Conservation (phyloP, 768 basidiomycete genomes). For the Coprinopsis cinerea region DNA sequence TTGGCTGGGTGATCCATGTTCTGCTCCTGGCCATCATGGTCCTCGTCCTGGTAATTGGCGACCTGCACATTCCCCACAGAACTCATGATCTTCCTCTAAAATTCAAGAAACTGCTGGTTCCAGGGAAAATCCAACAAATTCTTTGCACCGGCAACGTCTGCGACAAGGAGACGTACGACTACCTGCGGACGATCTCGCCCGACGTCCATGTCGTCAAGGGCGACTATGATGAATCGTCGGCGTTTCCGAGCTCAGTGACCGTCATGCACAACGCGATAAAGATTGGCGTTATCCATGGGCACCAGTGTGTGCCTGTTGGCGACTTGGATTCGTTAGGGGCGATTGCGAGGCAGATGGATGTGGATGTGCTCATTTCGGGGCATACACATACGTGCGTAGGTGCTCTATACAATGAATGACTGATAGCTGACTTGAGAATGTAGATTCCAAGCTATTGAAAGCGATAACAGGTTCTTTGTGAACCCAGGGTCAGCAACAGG, state of each 20-base stretch:
- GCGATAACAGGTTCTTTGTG: slow-evolving; percentile 88
- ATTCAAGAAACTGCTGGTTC: slow-evolving; percentile 94
- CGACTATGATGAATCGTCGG: slow-evolving; percentile 86
- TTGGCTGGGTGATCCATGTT: too few relatives aligned
- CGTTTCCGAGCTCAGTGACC: slow-evolving; percentile 73
- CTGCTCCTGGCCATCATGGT: slow-evolving; percentile 74
- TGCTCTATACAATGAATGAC: not conserved
- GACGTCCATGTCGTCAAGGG: slow-evolving; percentile 91
- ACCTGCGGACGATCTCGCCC: slow-evolving; percentile 87
- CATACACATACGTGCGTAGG: slow-evolving; percentile 84
- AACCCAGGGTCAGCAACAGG: slow-evolving; percentile 96
- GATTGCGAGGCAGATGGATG: slow-evolving; percentile 93
- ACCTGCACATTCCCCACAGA: slow-evolving; percentile 92
- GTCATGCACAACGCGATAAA: slow-evolving; percentile 80
- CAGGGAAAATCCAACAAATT: slow-evolving; percentile 97
- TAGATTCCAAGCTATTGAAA: slow-evolving; percentile 92
- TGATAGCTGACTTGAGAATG: not conserved
- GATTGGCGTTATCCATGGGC: slow-evolving; percentile 91
- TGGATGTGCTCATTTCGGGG: slow-evolving; percentile 90
- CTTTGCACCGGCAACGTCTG: slow-evolving; percentile 96
- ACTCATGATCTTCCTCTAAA: slow-evolving; percentile 88
- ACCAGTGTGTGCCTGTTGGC: slow-evolving; percentile 88
- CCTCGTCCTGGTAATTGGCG: slow-evolving; percentile 94
- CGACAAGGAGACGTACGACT: slow-evolving; percentile 96
- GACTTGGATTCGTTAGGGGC: slow-evolving; percentile 87